Conservation (phyloP, 2,329 filamentous ascomycete species). For the Neopestalotiopsis sp. region DNA sequence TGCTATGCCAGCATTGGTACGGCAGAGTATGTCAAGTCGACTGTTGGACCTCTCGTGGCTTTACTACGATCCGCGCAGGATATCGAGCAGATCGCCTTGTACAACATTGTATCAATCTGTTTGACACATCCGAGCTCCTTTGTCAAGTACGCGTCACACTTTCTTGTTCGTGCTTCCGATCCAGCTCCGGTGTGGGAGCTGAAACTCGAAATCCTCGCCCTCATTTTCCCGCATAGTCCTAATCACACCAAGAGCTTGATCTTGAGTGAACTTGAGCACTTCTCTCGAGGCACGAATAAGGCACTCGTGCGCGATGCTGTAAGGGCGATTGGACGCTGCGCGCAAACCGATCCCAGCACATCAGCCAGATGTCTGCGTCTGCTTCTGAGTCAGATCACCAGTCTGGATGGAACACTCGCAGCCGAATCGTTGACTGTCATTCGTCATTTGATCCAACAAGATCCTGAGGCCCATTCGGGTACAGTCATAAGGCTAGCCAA, state of each 20-base stretch:
- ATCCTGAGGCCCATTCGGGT: slow-evolving; percentile 77
- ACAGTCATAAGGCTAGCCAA: slow-evolving; percentile 90
- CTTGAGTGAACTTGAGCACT: slow-evolving; percentile 91
- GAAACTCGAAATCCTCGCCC: slow-evolving; percentile 87
- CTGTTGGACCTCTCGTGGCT: slow-evolving; percentile 84
- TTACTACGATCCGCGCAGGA: slow-evolving; percentile 84
- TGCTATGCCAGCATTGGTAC: slow-evolving; percentile 88
- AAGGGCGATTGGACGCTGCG: slow-evolving; percentile 90
- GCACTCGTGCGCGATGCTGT: slow-evolving; percentile 87
- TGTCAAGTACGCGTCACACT: slow-evolving; percentile 86
- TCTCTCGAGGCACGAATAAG: slow-evolving; percentile 76
- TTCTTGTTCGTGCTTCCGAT: slow-evolving; percentile 83
- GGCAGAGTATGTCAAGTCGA: slow-evolving; percentile 72
- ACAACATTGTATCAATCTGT: slow-evolving; percentile 95
- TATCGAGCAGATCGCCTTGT: slow-evolving; percentile 86
- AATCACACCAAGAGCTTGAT: slow-evolving; percentile 82
- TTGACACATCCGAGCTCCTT: slow-evolving; percentile 79
- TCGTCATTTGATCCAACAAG: slow-evolving; percentile 91
- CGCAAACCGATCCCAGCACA: slow-evolving; percentile 74
- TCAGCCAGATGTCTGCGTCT: slow-evolving; percentile 82
- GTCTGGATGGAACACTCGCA: slow-evolving; percentile 83
- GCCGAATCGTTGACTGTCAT: slow-evolving; percentile 95
- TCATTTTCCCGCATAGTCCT: slow-evolving; percentile 86
- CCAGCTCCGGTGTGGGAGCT: slow-evolving; percentile 83
- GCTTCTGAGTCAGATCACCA: slow-evolving; percentile 85